Base-by-base conservation (phyloP, 441 rosid species). In the Erysimum pusillum region DNA sequence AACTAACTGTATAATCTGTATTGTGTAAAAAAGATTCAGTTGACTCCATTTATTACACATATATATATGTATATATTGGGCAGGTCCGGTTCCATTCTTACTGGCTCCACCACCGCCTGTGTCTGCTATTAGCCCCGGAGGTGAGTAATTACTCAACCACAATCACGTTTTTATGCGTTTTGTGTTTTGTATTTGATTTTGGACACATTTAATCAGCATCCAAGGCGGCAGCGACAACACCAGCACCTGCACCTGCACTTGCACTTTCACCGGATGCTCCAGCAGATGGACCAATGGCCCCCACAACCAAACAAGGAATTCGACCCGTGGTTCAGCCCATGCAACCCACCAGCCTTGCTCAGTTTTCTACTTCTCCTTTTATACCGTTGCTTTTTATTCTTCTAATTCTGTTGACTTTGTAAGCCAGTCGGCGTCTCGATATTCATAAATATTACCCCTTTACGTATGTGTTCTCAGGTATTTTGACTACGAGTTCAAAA, bases 71-170 rank as follows among this genome's bases (percentile, higher is more conserved):
- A 10, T 61, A 7, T 62, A 20, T 62, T 77, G 70, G 76, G 67
- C 88, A 89, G 97, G 97, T 77, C 93, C 94, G 18, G 83, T 57
- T 48, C 71, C 87, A 38, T 81, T 89, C 38, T 81, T 85, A 54
- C 86, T 91, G 69, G 61, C 87, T 51, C 87, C 77, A 77, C 85
- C 92, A 59, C 85, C 93, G 12, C 41, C 81, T 41, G 85, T 77
- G 13, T 74, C 94, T 65, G 82, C 91, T 53, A 44, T 85, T 13
- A 84, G 87, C 69, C 90, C 93, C 46, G 76, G 48, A 78, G 90
- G 97, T 91, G 74, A 57, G 75, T 62, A 62, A 28, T 44, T 22
- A 34, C n/a, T 20, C 38, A 53, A 41, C 35, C 31, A 48, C 32
- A 9, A 38, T 46, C 18, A 71, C 13, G 5, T 54, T 67, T 3